Base-by-base conservation (phyloP, 2,329 filamentous ascomycete species). In the Exophiala spinifera region DNA sequence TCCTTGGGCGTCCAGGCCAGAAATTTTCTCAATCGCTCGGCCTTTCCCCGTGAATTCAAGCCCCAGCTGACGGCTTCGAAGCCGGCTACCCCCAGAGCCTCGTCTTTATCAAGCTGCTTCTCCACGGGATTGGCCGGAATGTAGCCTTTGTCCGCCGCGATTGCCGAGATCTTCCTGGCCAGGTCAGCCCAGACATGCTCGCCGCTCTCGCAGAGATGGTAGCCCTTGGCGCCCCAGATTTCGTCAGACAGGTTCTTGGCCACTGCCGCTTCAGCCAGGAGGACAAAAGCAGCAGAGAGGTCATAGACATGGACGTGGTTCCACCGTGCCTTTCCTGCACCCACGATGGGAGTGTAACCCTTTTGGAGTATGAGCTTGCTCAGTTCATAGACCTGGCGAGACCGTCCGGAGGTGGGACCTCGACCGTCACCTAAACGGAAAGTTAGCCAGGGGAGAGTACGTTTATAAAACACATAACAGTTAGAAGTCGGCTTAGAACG, bases 181-280 rank as follows among this genome's bases (percentile, higher is more conserved):
- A 86, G 65, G n/a, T 88, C 81, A 5, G 79, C 77, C 85, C 85
- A 90, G 19, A 70, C 70, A 66, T 85, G 81, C 54, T 79, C 72
- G 2, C 82, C 85, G 59, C 78, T 80, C 66, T 86, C 82, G 10
- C 78, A 74, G 59, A 90, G 83, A 70, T 83, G 88, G 61, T 89
- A 90, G 15, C 76, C 74, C 0, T 65, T 56, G 4, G 76, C 73
- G 0, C 70, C 65, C 14, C 69, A 65, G 0, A 76, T 66, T 20
- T 72, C 71, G 58, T 65, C 50, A 53, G 59, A 46, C 49, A 64
- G 64, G 5, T 72, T 69, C 1, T 72, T 65, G 1, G 72, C 65
- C 3, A 76, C 67, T 0, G 83, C 83, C 8, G 78, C 77, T 46
- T 82, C 76, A 1, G 79, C 75, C 0, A 88, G 74, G 3, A 76